Conservation (phyloP, 495 filamentous ascomycete species). For the Tricharina praecox region DNA sequence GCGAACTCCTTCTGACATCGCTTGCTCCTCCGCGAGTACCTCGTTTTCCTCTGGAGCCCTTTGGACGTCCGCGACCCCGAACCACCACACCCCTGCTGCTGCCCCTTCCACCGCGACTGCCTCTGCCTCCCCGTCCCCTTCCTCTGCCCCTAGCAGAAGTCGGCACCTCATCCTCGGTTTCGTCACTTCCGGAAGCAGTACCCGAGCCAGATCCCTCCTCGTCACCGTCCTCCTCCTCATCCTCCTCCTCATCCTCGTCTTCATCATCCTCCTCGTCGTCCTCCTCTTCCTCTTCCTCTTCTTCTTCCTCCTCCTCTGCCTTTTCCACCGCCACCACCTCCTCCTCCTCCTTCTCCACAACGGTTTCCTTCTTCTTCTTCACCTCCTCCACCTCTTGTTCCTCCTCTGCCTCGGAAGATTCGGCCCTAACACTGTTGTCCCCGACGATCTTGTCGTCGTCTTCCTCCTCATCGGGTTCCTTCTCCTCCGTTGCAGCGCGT, state of each 20-base stretch:
- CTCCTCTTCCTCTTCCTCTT: conserved; percentile 32
- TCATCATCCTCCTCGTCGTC: conserved; percentile 29
- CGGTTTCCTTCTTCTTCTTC: conserved; percentile 39
- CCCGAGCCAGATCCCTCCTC: conserved; percentile 13
- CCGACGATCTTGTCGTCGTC: conserved; percentile 26
- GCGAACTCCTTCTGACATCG: conserved; percentile 26
- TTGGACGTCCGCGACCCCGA: conserved; percentile 6
- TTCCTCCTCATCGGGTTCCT: conserved; percentile 28
- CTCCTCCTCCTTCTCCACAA: conserved; percentile 28
- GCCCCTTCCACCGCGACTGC: conserved; percentile 5
- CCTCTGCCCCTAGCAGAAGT: conserved; percentile 15
- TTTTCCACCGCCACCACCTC: conserved; percentile 27
- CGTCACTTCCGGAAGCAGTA: conserved; percentile 16
- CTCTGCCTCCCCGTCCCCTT: conserved; percentile 11
- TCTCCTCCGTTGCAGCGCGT: background rate
- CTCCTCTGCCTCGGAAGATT: conserved; percentile 26
- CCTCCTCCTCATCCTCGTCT: conserved; percentile 27
- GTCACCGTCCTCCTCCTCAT: conserved; percentile 21
- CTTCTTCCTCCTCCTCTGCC: conserved; percentile 38
- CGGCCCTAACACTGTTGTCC: conserved; percentile 27
- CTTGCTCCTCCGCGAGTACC: conserved; percentile 27
- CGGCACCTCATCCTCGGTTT: conserved; percentile 25
- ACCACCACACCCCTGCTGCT: conserved; percentile 10
- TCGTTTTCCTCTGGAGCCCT: background rate
- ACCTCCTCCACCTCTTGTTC: conserved; percentile 28